Conservation (phyloP, 352 stramenopile genomes). For the Phytopythium mirpurense region DNA sequence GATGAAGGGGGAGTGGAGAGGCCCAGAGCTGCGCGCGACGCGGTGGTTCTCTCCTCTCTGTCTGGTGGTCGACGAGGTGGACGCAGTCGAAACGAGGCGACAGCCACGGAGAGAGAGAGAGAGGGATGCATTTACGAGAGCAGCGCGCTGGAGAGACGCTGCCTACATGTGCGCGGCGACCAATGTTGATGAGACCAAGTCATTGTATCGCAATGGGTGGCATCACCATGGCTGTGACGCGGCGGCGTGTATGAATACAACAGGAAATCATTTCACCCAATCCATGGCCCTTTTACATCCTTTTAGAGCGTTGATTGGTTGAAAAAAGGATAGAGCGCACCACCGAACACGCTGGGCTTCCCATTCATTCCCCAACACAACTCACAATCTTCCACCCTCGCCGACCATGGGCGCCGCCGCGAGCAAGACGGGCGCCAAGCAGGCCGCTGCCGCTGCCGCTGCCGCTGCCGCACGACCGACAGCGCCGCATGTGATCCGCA, state of each 20-base stretch:
- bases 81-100: too few relatives aligned
- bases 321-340: background rate
- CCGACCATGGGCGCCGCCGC: slow-evolving; percentile 24
- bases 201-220: too few relatives aligned
- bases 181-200: too few relatives aligned
- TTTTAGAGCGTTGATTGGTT: background rate
- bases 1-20: background rate
- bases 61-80: too few relatives aligned
- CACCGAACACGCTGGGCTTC: background rate
- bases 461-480: slow-evolving; percentile 6
- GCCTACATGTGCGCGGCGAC: background rate
- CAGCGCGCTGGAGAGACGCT: too few relatives aligned
- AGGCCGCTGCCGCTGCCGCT: background rate
- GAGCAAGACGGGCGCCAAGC: slow-evolving; percentile 17
- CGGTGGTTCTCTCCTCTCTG: too few relatives aligned
- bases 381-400: too few relatives aligned
- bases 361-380: background rate
- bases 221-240: too few relatives aligned
- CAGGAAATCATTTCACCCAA: too few relatives aligned
- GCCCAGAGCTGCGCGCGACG: background rate
- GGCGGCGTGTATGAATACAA: too few relatives aligned
- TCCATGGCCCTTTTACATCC: too few relatives aligned
- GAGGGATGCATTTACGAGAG: background rate
- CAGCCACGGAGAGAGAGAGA: too few relatives aligned
- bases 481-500: slow-evolving; percentile 23